Evolutionary conservation across 441 rosid species (phyloP), one percentile per base, ranked within the genome.

Genomic region (Arabidopsis lyrata): DNA sequence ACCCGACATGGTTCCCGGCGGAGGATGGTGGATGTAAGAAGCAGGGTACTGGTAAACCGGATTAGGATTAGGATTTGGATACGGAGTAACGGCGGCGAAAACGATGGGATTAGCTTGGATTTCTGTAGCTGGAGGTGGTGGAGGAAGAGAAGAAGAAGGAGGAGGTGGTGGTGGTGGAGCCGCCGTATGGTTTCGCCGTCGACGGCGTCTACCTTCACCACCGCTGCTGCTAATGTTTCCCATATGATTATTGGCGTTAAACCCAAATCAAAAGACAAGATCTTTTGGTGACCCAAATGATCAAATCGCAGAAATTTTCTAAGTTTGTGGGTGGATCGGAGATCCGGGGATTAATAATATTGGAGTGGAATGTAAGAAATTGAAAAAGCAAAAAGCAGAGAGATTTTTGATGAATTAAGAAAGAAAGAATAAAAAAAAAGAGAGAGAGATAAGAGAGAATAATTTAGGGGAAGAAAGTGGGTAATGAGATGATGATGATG

Each of bases 51-150:
- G 97, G 61, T 92, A 86, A 58, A 81, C 85, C 54, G 68, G 89
- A 8, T 84, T 86, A 20, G 85, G 82, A 74, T 80, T 86, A 36
- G 83, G 93, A 27, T 85, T 56, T 5, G 94, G 92, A 66, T 86
- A 90, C 14, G 98, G 97, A 38, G 96, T 89, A 20, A 93, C 98
- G 1, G 98, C 97, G 1, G 98, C 90, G 77, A 92, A 86, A 5
- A 92, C 93, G 74, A 86, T 84, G 16, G 89, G 91, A 74, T 84
- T 95, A 42, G 94, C 72, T 16, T 86, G 53, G 80, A 82, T 80
- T 68, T 91, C 98, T 22, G 90, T 84, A 68, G 87, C 85, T 0
- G 91, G 86, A n/a, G 86, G 85, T 2, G 82, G 74, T 2, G 86
- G 83, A 7, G 87, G 84, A 1, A 87, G 85, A 41, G 80, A 86